Conservation (phyloP, 768 basidiomycete genomes). For the Tylopilus sp. region DNA sequence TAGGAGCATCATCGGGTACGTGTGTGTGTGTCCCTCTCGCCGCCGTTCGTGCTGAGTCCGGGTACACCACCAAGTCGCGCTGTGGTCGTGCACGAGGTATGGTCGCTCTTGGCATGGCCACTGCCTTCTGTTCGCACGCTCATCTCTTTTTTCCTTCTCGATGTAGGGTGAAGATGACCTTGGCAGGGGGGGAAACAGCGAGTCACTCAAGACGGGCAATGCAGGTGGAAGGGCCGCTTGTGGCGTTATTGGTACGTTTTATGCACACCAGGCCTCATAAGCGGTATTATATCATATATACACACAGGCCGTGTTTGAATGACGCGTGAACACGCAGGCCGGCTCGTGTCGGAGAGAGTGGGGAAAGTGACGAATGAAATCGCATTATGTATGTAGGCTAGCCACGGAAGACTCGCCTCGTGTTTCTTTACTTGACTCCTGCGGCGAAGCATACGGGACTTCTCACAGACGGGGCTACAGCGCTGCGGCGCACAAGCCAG, state of each 20-base stretch:
- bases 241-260: slow-evolving; percentile 64
- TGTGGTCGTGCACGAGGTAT: slow-evolving; percentile 71
- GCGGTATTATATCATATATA: not conserved
- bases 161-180: slow-evolving; percentile 72
- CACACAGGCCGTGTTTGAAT: slow-evolving; percentile 23
- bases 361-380: not conserved
- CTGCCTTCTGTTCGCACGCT: slow-evolving; percentile 9
- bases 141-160: no score
- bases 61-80: no score
- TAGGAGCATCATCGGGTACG: slow-evolving; percentile 66
- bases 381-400: slow-evolving; percentile 3
- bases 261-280: slow-evolving; percentile 1
- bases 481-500: not conserved
- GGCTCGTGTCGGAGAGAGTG: not conserved
- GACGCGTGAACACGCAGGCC: not conserved
- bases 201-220: slow-evolving; percentile 76
- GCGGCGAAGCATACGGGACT: slow-evolving; percentile 7
- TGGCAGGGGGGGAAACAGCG: slow-evolving; percentile 62
- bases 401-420: slow-evolving; percentile 1
- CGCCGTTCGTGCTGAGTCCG: no score
- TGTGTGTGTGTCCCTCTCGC: slow-evolving; percentile 3
- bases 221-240: slow-evolving; percentile 77
- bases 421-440: slow-evolving; percentile 12
- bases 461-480: not conserved
- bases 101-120: not conserved